Conservation (phyloP, 805 yeast genomes). For the Spencermartinsiella europaea region DNA sequence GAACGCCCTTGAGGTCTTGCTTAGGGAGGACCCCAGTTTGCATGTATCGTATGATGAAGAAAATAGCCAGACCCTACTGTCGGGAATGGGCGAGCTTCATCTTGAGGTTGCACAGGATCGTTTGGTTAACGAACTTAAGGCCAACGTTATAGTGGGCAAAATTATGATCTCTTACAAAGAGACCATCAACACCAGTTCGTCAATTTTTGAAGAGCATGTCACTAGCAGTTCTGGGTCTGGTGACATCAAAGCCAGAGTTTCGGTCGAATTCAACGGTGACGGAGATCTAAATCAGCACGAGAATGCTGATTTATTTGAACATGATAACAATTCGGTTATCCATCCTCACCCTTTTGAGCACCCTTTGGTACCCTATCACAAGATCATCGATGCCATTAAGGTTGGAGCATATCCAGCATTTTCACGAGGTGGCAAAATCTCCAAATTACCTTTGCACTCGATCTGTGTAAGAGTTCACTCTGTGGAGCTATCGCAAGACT, state of each 20-base stretch:
- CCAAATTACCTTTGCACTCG: constrained; percentile 53
- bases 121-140: constrained; percentile 73
- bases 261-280: constrained; percentile 26
- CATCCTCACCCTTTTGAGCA: constrained; percentile 21
- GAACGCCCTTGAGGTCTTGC: constrained; percentile 55
- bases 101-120: constrained; percentile 82
- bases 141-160: constrained; percentile 72
- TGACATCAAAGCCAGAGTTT: constrained; percentile 23
- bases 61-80: constrained; percentile 77
- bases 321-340: constrained; percentile 36
- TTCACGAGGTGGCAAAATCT: constrained; percentile 39
- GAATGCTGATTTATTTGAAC: constrained; percentile 31
- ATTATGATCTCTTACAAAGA: constrained; percentile 91
- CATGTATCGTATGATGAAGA: constrained; percentile 69
- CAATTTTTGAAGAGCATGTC: constrained; percentile 20
- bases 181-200: constrained; percentile 34
- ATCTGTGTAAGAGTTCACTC: constrained; percentile 48
- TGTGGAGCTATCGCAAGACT: constrained; percentile 53
- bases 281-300: constrained; percentile 33
- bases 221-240: constrained; percentile 24
- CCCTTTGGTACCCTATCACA: constrained; percentile 27
- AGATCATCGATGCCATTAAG: constrained; percentile 24
- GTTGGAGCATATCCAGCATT: constrained; percentile 37
- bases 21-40: constrained; percentile 90
- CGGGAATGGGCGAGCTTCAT: constrained; percentile 98